Conservation (phyloP, 441 rosid species). For the Erodium chrysanthum region DNA sequence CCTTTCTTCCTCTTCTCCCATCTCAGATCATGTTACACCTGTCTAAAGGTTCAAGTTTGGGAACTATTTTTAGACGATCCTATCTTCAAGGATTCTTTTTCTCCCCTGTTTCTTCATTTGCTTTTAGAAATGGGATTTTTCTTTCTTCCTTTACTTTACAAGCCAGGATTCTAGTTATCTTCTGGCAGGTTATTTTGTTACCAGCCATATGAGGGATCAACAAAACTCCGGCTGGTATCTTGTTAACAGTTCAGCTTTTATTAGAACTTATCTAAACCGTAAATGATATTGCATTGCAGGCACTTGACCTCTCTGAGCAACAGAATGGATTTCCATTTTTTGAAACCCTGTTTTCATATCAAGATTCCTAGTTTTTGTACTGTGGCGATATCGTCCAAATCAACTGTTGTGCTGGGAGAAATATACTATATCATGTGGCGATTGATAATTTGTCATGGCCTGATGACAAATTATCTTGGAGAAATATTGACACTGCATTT, state of each 20-base stretch:
- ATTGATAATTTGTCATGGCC: not conserved
- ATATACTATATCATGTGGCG: not conserved
- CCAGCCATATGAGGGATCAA: conserved; percentile 8
- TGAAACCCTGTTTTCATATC: conserved; percentile 5
- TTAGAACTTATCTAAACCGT: conserved; percentile 14
- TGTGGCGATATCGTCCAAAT: not conserved
- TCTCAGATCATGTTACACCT: not conserved
- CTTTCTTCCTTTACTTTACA: not conserved
- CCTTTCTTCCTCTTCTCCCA: conserved; percentile 2
- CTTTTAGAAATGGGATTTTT: not conserved
- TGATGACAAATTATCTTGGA: not conserved
- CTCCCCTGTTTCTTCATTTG: not conserved
- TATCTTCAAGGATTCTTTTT: not conserved
- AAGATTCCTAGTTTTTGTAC: not conserved
- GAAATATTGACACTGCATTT: not conserved
- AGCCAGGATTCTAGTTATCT: not conserved
- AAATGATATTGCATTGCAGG: conserved; percentile 18
- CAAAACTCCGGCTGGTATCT: conserved; percentile 5
- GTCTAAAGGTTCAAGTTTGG: not conserved
- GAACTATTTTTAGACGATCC: not conserved
- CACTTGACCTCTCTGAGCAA: conserved; percentile 12
- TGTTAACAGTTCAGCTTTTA: conserved; percentile 3
- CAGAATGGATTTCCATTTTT: conserved; percentile 13
- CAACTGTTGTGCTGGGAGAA: not conserved
- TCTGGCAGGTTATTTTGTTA: not conserved